Conservation (phyloP, 768 basidiomycete species). For the Pisolithus tinctorius region DNA sequence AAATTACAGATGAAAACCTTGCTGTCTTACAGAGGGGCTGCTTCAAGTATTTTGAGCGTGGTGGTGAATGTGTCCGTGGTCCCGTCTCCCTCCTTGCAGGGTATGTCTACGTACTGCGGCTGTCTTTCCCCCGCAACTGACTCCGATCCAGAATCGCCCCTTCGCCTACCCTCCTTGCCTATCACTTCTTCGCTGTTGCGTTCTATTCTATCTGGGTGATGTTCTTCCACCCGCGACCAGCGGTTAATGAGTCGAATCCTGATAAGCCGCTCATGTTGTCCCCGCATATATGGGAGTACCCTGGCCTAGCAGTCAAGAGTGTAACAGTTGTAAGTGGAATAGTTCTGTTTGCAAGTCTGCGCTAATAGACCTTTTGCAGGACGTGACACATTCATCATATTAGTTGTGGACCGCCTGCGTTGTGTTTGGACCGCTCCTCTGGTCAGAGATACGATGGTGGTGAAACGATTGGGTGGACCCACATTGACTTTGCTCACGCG, state of each 20-base stretch:
- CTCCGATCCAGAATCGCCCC: constrained; percentile 54
- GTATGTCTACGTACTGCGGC: constrained; percentile 36
- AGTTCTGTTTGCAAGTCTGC: too few relatives aligned
- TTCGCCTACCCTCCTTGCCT: constrained; percentile 72
- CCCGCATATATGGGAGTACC: constrained; percentile 60
- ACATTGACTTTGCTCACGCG: neutral
- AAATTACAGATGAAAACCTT: constrained; percentile 49
- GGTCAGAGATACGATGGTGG: constrained; percentile 83
- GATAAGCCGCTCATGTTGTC: constrained; percentile 34
- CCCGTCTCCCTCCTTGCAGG: constrained; percentile 88
- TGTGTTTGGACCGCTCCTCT: constrained; percentile 84
- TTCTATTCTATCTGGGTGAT: constrained; percentile 91
- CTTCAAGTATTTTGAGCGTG: constrained; percentile 94
- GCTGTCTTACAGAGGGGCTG: constrained; percentile 72
- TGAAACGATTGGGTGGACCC: constrained; percentile 2
- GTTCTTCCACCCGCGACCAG: constrained; percentile 55
- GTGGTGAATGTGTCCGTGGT: constrained; percentile 81
- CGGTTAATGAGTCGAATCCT: neutral
- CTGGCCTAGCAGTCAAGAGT: constrained; percentile 52
- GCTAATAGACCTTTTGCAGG: too few relatives aligned
- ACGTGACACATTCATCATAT: neutral
- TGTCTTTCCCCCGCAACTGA: neutral
- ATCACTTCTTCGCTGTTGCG: constrained; percentile 94
- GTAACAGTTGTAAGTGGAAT: constrained; percentile 57
- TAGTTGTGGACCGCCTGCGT: constrained; percentile 88